Evolutionary conservation across 306 rosid species (phyloP), one percentile per base, ranked within the genome.

Genomic region (Cicer arietinum): DNA sequence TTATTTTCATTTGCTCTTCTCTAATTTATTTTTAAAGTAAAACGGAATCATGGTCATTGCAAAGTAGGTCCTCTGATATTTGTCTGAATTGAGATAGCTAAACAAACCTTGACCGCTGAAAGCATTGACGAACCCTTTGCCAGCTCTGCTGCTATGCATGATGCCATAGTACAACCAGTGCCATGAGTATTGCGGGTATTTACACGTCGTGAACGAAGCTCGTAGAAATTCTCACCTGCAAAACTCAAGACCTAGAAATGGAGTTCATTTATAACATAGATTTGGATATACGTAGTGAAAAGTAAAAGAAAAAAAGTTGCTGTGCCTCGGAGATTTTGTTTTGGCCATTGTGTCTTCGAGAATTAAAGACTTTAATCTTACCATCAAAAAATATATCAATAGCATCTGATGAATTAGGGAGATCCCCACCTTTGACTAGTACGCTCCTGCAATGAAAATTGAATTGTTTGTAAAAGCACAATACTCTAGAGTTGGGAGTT

Each of bases 401-500:
- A 14, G 98, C 91, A 72, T 94, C 93, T 66, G 71, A 81, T 37
- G 97, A 91, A 87, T 86, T 86, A 16, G 89, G 96, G 60, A 91
- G 97, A 85, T 94, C 89, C 57, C 98, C 97, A n/a, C 98, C 98
- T 81, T 94, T 94, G 84, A 94, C 88, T 51, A 94, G 96, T 14
- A 94, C 97, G 69, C 81, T 90, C 89, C 98, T 94, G 86, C 74
- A 73, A 84, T 61, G 69, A 62, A 77, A 47, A 81, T 67, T 22
- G 48, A 75, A 75, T 42, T 41, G 44, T 69, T 68, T 35, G 16
- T 58, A 61, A 65, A 77, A 39, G 43, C 83, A 77, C 35, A 63
- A 22, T 41, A 51, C 54, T 64, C 37, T 37, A 51, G 20, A 56
- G 39, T 37, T 43, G 41, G 9, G 8, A 50, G 25, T 7, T 53